A percentile compares a stretch with the other conserved stretches of the same genome.
Conservation (phyloP, 768 basidiomycete species). For the Xerocomellus dryophilus region DNA sequence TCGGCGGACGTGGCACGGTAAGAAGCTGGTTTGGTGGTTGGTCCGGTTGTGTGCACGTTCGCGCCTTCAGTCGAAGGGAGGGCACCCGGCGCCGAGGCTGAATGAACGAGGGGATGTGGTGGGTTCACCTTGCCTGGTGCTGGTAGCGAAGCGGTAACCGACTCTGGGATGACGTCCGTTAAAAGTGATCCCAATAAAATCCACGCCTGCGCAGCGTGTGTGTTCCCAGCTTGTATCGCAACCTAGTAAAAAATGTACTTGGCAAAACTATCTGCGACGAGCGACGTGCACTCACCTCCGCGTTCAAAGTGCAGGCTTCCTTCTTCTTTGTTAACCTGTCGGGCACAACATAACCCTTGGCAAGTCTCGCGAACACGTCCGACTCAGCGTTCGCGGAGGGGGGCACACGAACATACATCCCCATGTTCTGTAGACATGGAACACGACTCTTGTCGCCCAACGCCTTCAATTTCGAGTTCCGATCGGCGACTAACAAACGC, state of each 20-base stretch:
- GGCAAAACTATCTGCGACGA: neutral
- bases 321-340: conserved; percentile 36
- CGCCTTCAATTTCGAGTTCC: conserved; percentile 45
- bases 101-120: conserved; percentile 34
- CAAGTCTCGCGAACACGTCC: conserved; percentile 54
- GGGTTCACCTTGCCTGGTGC: conserved; percentile 16
- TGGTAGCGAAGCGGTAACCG: conserved; percentile 26
- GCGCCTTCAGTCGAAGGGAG: conserved; percentile 28
- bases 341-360: conserved; percentile 55
- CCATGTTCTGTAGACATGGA: conserved; percentile 57
- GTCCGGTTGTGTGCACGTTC: conserved; percentile 6
- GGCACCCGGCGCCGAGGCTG: conserved; percentile 42
- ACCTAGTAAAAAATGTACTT: conserved; percentile 33
- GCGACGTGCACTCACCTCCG: conserved; percentile 41
- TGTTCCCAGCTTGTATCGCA: conserved; percentile 57
- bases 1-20: conserved; percentile 28
- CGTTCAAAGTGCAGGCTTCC: conserved; percentile 57
- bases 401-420: conserved; percentile 38
- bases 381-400: conserved; percentile 25
- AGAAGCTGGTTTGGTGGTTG: conserved; percentile 22
- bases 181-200: conserved; percentile 57
- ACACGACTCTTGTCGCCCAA: conserved; percentile 55
- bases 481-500: conserved; percentile 22
- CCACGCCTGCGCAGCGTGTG: conserved; percentile 65
- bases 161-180: conserved; percentile 44